Evolutionary conservation across 129 eudicot species (phyloP).

Genomic region (Saussurea involucrata): DNA sequence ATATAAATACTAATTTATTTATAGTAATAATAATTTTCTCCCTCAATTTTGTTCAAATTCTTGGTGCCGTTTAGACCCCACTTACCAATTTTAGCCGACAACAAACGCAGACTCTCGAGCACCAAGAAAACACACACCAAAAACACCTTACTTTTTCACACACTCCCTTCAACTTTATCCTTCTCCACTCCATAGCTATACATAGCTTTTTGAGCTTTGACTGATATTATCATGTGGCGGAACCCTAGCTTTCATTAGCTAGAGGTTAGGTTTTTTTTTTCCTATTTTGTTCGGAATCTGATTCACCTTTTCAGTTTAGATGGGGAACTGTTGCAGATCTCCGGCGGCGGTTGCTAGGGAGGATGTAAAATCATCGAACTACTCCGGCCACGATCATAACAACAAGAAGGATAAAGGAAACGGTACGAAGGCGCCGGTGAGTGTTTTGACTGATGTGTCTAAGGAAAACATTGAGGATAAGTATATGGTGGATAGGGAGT

Average conservation of each 20-base stretch:
- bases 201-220: neutral
- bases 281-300: neutral
- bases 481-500: constrained; percentile 47
- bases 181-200: constrained; percentile 6
- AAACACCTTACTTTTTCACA: constrained; percentile 24
- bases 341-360: constrained; percentile 93
- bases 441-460: constrained; percentile 46
- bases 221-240: constrained; percentile 23
- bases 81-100: constrained; percentile 31
- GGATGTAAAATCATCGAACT: constrained; percentile 68
- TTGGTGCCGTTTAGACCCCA: constrained; percentile 35
- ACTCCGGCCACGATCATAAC: too few species aligned
- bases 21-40: neutral
- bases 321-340: constrained; percentile 99
- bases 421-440: constrained; percentile 40
- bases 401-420: constrained; percentile 1
- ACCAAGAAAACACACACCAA: constrained; percentile 11
- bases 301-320: constrained; percentile 14
- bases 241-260: neutral
- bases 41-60: constrained; percentile 3
- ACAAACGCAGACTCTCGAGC: constrained; percentile 11
- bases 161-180: constrained; percentile 5
- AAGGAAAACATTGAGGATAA: constrained; percentile 70
- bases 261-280: constrained; percentile 17
- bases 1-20: too few species aligned